Base-by-base conservation (phyloP, 495 filamentous ascomycete genomes). In the Tuber calosporum region DNA sequence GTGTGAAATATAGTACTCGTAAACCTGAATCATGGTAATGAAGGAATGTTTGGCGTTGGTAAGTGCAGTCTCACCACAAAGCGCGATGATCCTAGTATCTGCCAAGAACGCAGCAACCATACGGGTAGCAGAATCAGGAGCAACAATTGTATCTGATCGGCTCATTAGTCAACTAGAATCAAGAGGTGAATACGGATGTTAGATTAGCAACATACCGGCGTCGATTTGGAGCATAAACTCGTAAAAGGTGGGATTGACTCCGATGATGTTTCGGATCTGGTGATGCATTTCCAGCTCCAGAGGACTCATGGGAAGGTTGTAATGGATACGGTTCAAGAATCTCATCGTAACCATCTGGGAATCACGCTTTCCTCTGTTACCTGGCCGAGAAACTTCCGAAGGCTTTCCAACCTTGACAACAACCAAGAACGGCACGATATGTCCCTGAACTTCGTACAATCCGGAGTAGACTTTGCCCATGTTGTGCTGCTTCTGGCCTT, bases 401-500 rank as follows among this genome's bases (percentile, higher is more conserved):
- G 94, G 94, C 84, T 98, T 98, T 79, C 95, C 95, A 79, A 97
- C 88, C 84, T 99, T 99, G 83, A 97, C 93, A 41, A 99, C 87
- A 70, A 99, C 96, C 78, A 99, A 81, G 89, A 96, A 99, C 67
- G 95, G 95, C 36, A 99, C 95, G 75, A 99, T 97, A 81, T 98
- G 94, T 76, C 95, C 95, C 80, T 97, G 92, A 26, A 97, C 93
- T 83, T 99, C 95, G 83, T 98, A 99, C 66, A 99, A 85, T 77
- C 95, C 95, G 43, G 94, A 97, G 85, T 98, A 99, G 69, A 97
- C 88, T 82, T 99, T 99, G 79, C 90, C 96, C 93, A 97, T 97
- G 82, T 99, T 99, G 86, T 97, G 96, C 83, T 97, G 95, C 83
- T 93, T 96, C 85, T 91, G 89, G 79, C 95, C 96, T 83, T 98